These are phyloP conservation scores for Cercospora zeina DNA, from an alignment of 2,329 filamentous ascomycete genomes.

Conservation along the genomic window DNA sequence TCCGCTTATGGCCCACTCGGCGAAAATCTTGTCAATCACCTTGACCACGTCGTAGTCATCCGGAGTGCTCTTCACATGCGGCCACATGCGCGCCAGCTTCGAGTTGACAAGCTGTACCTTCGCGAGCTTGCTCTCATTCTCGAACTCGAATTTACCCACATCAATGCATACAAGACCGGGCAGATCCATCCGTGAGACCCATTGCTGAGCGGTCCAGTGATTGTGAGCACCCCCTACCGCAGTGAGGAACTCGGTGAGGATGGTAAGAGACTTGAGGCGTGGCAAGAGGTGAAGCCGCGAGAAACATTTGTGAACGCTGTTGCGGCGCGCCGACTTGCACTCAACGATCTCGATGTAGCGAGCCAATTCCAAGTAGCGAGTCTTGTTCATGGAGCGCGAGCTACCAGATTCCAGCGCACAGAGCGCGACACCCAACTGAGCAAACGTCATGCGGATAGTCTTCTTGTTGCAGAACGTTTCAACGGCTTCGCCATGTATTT, in stretches of 20 bases:
- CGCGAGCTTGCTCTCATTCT: conserved; percentile 1
- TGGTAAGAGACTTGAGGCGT: conserved; percentile 7
- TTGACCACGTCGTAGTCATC: conserved; percentile 8
- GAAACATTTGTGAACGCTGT: background rate
- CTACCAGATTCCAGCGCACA: background rate
- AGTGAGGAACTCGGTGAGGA: conserved; percentile 15
- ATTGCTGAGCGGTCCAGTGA: background rate
- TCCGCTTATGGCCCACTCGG: background rate
- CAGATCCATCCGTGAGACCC: background rate
- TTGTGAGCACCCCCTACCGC: background rate
- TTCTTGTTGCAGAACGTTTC: conserved; percentile 21
- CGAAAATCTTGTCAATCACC: background rate
- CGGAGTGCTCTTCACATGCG: conserved; percentile 11
- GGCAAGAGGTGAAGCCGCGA: conserved; percentile 7
- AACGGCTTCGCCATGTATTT: conserved; percentile 18
- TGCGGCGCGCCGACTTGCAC: background rate
- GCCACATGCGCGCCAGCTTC: conserved; percentile 21
- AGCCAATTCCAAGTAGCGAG: background rate
- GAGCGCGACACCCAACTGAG: background rate
- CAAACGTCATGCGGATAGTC: conserved; percentile 13
- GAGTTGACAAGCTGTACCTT: conserved; percentile 15
- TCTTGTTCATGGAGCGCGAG: background rate
- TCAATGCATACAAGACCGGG: conserved; percentile 2
- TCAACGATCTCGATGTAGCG: conserved; percentile 14
- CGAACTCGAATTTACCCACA: conserved; percentile 8